These are phyloP conservation scores for Fusarium concolor DNA, from an alignment of 2,329 filamentous ascomycete genomes.

Conservation along the genomic window DNA sequence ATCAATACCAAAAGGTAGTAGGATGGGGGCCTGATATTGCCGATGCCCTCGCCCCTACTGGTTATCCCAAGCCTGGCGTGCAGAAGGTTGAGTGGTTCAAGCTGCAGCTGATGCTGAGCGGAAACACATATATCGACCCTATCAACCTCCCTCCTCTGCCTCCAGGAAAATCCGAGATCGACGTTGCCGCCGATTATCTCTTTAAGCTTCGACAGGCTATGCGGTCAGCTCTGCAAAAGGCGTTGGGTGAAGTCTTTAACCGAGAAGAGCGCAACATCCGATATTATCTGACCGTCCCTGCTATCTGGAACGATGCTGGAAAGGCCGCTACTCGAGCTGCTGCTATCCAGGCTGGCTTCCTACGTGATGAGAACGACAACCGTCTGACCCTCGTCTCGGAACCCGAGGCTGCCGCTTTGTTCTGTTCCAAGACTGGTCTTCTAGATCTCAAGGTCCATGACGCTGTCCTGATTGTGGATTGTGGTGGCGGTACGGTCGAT, in stretches of 20 bases:
- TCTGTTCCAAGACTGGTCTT: constrained; percentile 96
- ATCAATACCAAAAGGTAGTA: constrained; percentile 99
- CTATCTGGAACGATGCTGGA: constrained; percentile 98
- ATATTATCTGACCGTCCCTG: constrained; percentile 98
- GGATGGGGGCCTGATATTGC: constrained; percentile 99
- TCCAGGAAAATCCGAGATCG: constrained; percentile 97
- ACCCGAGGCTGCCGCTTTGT: constrained; percentile 95
- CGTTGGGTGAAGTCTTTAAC: constrained; percentile 96
- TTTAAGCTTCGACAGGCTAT: constrained; percentile 98
- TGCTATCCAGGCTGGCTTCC: constrained; percentile 95
- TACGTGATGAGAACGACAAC: constrained; percentile 98
- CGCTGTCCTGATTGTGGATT: constrained; percentile 97
- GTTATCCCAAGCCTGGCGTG: constrained; percentile 96
- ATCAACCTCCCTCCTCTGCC: constrained; percentile 98
- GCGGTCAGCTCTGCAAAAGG: constrained; percentile 95
- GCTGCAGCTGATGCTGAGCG: constrained; percentile 97
- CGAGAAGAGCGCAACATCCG: constrained; percentile 97
- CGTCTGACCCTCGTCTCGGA: constrained; percentile 94
- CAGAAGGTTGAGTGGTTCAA: constrained; percentile 99
- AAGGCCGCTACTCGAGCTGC: constrained; percentile 96
- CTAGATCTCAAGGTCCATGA: constrained; percentile 98
- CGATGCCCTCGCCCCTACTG: constrained; percentile 94
- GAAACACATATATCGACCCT: constrained; percentile 98
- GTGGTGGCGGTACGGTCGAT: constrained; percentile 97
- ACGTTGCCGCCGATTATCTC: constrained; percentile 98